phyloP scores from a whole-genome alignment of 495 filamentous ascomycete species.

The Aspergillus funiculosus region DNA sequence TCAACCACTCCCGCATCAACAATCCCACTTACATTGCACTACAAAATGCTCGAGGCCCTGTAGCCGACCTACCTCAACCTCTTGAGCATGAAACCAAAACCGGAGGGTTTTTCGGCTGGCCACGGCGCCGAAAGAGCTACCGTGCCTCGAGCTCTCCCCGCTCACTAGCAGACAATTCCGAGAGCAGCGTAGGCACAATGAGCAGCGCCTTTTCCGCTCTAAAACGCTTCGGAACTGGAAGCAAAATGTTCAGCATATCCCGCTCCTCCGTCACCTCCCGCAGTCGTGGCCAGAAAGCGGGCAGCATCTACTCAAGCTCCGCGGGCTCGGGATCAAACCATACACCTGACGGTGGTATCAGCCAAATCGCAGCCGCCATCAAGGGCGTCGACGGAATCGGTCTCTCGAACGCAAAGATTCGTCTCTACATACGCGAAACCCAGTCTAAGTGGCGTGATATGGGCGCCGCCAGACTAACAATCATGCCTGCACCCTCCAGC shows the following conservation, averaged over 20 bases:
- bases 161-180: slow-evolving; percentile 49
- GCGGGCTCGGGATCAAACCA: slow-evolving; percentile 41
- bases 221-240: slow-evolving; percentile 58
- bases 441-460: slow-evolving; percentile 83
- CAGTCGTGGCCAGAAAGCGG: slow-evolving; percentile 45
- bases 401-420: slow-evolving; percentile 70
- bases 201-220: slow-evolving; percentile 65
- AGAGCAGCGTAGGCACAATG: slow-evolving; percentile 54
- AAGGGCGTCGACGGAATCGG: slow-evolving; percentile 51
- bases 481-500: slow-evolving; percentile 59
- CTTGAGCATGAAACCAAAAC: slow-evolving; percentile 30
- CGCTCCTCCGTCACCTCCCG: slow-evolving; percentile 54
- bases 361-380: slow-evolving; percentile 49
- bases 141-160: slow-evolving; percentile 50
- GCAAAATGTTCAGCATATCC: slow-evolving; percentile 73
- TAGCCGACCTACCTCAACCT: slow-evolving; percentile 26
- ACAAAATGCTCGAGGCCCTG: slow-evolving; percentile 57
- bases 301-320: slow-evolving; percentile 57
- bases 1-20: slow-evolving; percentile 76
- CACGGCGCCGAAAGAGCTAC: slow-evolving; percentile 51
- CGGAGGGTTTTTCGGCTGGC: slow-evolving; percentile 43
- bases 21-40: slow-evolving; percentile 85
- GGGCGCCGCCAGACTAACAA: slow-evolving; percentile 74
- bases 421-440: slow-evolving; percentile 72
- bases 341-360: slow-evolving; percentile 50